A percentile compares a stretch with the other conserved stretches of the same genome.
Evolutionary conservation across 305 asterid species (phyloP).

Genomic region (Rubia balearica): DNA sequence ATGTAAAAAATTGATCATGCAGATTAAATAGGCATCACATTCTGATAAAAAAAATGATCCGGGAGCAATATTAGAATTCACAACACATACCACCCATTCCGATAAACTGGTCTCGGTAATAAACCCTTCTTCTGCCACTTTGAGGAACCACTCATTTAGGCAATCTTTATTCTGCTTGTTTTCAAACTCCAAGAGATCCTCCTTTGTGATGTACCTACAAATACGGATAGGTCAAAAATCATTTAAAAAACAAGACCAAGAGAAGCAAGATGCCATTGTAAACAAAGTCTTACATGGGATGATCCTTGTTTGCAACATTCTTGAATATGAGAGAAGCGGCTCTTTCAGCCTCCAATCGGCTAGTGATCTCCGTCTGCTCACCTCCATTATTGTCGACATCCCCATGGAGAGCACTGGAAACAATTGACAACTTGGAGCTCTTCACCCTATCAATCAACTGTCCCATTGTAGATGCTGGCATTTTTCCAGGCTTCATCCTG

Average conservation of each 20-base stretch:
- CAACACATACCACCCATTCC: conserved; percentile 14
- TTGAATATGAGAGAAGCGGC: conserved; percentile 51
- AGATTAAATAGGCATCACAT: no score
- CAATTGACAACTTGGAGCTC: conserved; percentile 37
- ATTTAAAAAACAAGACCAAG: not conserved
- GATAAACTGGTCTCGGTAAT: conserved; percentile 8
- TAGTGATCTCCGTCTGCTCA: conserved; percentile 37
- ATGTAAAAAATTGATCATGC: no score
- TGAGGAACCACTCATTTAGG: conserved; percentile 14
- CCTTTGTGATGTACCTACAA: conserved; percentile 14
- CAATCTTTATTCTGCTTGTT: conserved; percentile 13
- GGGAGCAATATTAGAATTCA: no score
- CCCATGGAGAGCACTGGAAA: conserved; percentile 41
- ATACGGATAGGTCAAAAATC: not conserved
- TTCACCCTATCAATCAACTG: conserved; percentile 51
- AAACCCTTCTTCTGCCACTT: conserved; percentile 12
- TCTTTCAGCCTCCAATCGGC: conserved; percentile 46
- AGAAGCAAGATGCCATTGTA: not conserved
- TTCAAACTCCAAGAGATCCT: conserved; percentile 9
- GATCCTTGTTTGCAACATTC: conserved; percentile 40
- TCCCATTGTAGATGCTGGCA: conserved; percentile 77
- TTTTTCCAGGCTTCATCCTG: conserved; percentile 46
- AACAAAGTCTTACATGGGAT: conserved; percentile 36
- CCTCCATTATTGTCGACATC: conserved; percentile 25
- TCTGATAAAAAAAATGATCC: no score